Base-by-base conservation (phyloP, 148 eudicot genomes). In the Spergularia marina region DNA sequence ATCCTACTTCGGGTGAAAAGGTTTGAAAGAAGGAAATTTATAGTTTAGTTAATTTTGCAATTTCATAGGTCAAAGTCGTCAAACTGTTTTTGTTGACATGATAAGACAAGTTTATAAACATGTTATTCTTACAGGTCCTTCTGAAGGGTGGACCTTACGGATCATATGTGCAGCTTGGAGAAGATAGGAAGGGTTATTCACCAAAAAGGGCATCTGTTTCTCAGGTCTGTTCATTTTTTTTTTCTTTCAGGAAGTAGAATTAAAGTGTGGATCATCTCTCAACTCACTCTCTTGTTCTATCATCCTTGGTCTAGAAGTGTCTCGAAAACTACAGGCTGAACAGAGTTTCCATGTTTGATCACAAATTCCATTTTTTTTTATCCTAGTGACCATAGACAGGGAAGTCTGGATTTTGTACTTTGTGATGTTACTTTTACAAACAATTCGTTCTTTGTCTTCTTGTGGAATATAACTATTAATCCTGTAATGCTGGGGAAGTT, bases 91-190 rank as follows among this genome's bases (percentile, higher is more conserved):
- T 6, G 30, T 12, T 39, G 44, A 11, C 15, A 13, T 36, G 44
- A 2, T 51, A 9, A 36, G 55, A n/a, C 40, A 49, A 20, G 58
- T 20, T 58, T n/a, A 34, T 72, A 55, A 51, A 17, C 64, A 70
- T 62, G 52, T 17, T 59, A 23, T 75, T 53, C 68, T 65, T 72
- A 67, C 86, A 92, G 99, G 74, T 95, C 83, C 83, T 92, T 57
- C 70, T 92, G 73, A 95, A 95, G 85, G 75, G 78, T 58, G 99
- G 99, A 44, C 99, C 99, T 67, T 95, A 85, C 78, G 99, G 99
- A 73, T 54, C 68, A 81, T 95, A 95, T 86, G 82, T 92, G 66
- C 99, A 95, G 85, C 97, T 95, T 74, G 97, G 99, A 78, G 99
- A 90, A 80, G 96, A 95, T 82, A 88, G 90, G 75, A 92, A 88